These are phyloP conservation scores for Alternaria gansuensis DNA, from an alignment of 2,329 filamentous ascomycete species.

Conservation along the genomic window DNA sequence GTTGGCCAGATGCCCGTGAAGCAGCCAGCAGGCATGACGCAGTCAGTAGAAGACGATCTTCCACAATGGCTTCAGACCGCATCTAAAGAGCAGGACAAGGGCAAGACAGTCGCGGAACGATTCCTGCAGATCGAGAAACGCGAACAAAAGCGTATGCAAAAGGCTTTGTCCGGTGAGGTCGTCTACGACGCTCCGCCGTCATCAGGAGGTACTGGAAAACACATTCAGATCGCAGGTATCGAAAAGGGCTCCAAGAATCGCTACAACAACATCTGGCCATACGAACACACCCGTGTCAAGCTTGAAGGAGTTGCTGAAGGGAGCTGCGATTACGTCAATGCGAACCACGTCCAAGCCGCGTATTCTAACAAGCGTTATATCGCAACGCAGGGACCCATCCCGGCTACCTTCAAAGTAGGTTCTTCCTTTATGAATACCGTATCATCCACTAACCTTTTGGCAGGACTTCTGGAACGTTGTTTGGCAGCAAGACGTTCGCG, in stretches of 20 bases:
- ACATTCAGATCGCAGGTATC: constrained; percentile 84
- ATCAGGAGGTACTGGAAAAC: constrained; percentile 52
- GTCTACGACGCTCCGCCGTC: constrained; percentile 59
- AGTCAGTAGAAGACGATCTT: constrained; percentile 62
- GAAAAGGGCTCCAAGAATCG: constrained; percentile 95
- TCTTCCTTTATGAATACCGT: background rate
- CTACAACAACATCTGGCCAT: constrained; percentile 97
- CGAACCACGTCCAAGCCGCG: constrained; percentile 81
- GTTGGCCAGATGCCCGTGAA: constrained; percentile 80
- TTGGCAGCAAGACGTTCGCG: constrained; percentile 95
- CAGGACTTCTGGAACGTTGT: constrained; percentile 98
- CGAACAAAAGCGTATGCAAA: constrained; percentile 92
- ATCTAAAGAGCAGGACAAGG: constrained; percentile 72
- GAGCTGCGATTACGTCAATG: constrained; percentile 93
- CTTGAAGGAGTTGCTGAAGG: constrained; percentile 72
- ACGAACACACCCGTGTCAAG: constrained; percentile 89
- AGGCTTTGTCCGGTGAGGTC: constrained; percentile 72
- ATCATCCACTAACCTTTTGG: constrained; percentile 30
- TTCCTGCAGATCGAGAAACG: constrained; percentile 85
- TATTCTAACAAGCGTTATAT: constrained; percentile 93
- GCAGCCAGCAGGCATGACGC: constrained; percentile 63
- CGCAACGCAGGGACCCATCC: constrained; percentile 91
- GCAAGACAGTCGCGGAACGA: constrained; percentile 80
- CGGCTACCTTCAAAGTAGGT: constrained; percentile 86
- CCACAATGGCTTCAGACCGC: constrained; percentile 81